Evolutionary conservation across 441 rosid genomes (phyloP).

Genomic region (Corymbia calophylla): DNA sequence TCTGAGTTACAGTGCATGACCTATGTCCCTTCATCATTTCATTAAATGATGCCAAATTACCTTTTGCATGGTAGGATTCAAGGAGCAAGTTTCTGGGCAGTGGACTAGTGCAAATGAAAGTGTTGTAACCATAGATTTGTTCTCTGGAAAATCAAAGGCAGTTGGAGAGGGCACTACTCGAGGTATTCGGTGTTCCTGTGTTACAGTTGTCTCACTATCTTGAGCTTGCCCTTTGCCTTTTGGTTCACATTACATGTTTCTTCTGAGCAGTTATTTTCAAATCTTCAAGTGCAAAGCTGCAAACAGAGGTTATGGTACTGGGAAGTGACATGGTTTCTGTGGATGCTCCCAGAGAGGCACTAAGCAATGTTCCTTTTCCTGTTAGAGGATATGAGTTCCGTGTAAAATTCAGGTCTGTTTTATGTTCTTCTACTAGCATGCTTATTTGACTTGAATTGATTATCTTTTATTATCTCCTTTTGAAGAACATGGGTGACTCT

Average conservation of each 20-base stretch:
- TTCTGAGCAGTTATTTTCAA: conserved; percentile 62
- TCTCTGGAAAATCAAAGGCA: conserved; percentile 72
- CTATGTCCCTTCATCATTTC: neutral
- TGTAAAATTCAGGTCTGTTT: conserved; percentile 70
- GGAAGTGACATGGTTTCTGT: conserved; percentile 45
- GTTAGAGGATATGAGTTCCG: conserved; percentile 66
- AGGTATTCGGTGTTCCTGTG: conserved; percentile 27
- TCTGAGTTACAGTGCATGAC: neutral
- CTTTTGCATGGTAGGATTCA: conserved; percentile 32
- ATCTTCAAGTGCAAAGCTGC: conserved; percentile 49
- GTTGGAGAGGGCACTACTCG: conserved; percentile 64
- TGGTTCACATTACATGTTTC: conserved; percentile 5
- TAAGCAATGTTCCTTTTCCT: conserved; percentile 78
- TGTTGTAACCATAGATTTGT: conserved; percentile 40
- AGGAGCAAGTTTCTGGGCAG: conserved; percentile 47
- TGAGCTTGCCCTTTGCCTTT: neutral
- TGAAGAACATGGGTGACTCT: neutral
- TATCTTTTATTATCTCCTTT: neutral
- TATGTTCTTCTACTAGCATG: neutral
- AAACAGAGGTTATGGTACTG: conserved; percentile 61
- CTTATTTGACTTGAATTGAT: neutral
- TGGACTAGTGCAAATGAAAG: conserved; percentile 71
- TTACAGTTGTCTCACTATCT: neutral
- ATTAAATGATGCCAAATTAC: neutral
- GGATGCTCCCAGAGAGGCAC: conserved; percentile 71